phyloP scores from a whole-genome alignment of 2,329 filamentous ascomycete genomes.

The Trichothecium sympodiale region DNA sequence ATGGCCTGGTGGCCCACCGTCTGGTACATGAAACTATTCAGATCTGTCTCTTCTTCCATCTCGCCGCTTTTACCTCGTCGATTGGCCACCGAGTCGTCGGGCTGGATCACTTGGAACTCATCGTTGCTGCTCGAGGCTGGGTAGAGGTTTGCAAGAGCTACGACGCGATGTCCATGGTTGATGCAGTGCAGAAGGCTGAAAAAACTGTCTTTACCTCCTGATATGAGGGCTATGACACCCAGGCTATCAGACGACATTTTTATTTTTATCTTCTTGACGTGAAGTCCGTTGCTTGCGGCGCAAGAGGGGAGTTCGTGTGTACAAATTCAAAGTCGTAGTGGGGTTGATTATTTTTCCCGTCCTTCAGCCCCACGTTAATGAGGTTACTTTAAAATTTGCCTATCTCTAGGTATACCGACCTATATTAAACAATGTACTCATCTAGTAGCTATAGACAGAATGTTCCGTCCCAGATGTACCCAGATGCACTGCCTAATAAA shows the following conservation, averaged over 20 bases:
- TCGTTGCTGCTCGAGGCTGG: constrained; percentile 30
- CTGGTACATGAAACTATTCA: constrained; percentile 99
- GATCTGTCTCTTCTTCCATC: constrained; percentile 34
- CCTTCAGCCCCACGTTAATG: no score
- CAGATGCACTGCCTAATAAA: no score
- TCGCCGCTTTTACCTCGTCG: neutral
- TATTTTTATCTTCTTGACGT: no score
- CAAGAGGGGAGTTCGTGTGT: no score
- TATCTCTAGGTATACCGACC: no score
- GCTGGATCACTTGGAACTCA: constrained; percentile 9
- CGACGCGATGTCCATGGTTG: constrained; percentile 70
- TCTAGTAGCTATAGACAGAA: no score
- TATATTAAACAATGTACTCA: no score
- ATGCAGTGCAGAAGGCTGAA: constrained; percentile 87
- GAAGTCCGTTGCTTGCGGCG: no score
- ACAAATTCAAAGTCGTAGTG: no score
- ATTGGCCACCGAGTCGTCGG: constrained; percentile 3
- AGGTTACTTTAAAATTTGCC: no score
- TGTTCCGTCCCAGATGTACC: no score
- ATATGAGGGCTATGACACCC: constrained; percentile 85
- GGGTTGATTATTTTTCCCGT: no score
- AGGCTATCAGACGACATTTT: constrained; percentile 34
- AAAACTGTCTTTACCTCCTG: constrained; percentile 94
- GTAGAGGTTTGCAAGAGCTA: constrained; percentile 83
- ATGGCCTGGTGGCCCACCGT: constrained; percentile 85